phyloP scores from a whole-genome alignment of 768 basidiomycete species.

The Pulveroboletus sp. region DNA sequence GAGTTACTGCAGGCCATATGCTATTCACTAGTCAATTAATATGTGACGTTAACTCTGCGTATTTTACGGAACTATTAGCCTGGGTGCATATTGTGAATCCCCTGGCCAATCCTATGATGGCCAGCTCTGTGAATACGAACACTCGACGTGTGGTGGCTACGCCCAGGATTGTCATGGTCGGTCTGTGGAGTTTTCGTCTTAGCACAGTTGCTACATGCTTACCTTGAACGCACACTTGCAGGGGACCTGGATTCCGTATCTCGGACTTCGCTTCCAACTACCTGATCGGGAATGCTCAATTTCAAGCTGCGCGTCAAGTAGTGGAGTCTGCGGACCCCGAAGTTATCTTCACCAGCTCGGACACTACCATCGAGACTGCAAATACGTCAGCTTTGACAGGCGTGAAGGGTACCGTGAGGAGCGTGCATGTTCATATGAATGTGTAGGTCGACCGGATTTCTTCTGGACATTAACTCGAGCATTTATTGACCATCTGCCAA shows the following conservation, averaged over 20 bases:
- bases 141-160: conserved; percentile 71
- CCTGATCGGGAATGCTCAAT: conserved; percentile 68
- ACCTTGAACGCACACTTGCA: conserved; percentile 24
- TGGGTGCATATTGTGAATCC: conserved; percentile 73
- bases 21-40: neutral
- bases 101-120: conserved; percentile 69
- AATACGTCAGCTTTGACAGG: conserved; percentile 32
- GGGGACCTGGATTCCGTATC: conserved; percentile 71
- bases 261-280: conserved; percentile 75
- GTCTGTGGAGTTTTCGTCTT: conserved; percentile 32
- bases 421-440: conserved; percentile 65
- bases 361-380: conserved; percentile 16
- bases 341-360: conserved; percentile 15
- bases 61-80: conserved; percentile 32
- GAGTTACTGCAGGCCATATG: conserved; percentile 23
- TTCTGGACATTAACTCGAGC: no score
- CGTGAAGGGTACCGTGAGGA: conserved; percentile 59
- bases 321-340: conserved; percentile 41
- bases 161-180: conserved; percentile 68
- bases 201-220: neutral
- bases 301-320: conserved; percentile 60
- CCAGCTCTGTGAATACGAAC: conserved; percentile 60
- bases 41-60: conserved; percentile 1
- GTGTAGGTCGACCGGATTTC: conserved; percentile 60
- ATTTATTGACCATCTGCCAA: neutral